These are phyloP conservation scores for Isatis tinctoria DNA, from an alignment of 345 rosid genomes.

Conservation along the genomic window DNA sequence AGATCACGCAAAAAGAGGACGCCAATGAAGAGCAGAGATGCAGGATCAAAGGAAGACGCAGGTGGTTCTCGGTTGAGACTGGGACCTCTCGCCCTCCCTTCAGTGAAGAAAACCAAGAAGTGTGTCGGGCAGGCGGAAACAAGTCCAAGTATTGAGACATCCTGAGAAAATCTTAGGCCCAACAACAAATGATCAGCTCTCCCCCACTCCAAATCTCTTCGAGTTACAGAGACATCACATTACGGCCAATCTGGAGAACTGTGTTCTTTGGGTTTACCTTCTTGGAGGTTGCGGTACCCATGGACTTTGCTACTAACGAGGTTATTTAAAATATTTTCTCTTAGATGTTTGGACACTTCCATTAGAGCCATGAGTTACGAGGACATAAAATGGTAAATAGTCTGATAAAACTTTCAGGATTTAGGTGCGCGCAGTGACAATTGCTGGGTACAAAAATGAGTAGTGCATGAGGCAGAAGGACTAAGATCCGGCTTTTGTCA, in stretches of 20 bases:
- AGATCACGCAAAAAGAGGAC: constrained; percentile 46
- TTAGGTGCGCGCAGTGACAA: background rate
- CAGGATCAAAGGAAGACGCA: constrained; percentile 30
- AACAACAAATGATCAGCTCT: constrained; percentile 19
- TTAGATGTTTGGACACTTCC: background rate
- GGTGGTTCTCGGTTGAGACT: constrained; percentile 47
- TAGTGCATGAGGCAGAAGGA: constrained; percentile 13
- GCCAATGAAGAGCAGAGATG: constrained; percentile 30
- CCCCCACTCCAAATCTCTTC: constrained; percentile 1
- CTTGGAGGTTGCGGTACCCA: background rate
- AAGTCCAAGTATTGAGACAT: constrained; percentile 29
- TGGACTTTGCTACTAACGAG: background rate
- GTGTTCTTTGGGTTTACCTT: constrained; percentile 1
- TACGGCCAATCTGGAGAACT: background rate
- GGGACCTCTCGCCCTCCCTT: constrained; percentile 42
- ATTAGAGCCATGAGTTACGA: background rate
- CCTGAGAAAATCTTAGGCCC: constrained; percentile 24
- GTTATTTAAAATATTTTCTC: background rate
- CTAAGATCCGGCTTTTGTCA: background rate
- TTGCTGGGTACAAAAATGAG: constrained; percentile 6
- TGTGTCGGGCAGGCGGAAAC: constrained; percentile 37
- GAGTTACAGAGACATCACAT: constrained; percentile 15
- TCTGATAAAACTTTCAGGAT: background rate
- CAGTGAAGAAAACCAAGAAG: constrained; percentile 52
- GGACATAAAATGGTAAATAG: background rate